Percentiles rank a stretch among this genome's conserved stretches.
phyloP scores from a whole-genome alignment of 768 basidiomycete genomes.

The Calocera cornea region DNA sequence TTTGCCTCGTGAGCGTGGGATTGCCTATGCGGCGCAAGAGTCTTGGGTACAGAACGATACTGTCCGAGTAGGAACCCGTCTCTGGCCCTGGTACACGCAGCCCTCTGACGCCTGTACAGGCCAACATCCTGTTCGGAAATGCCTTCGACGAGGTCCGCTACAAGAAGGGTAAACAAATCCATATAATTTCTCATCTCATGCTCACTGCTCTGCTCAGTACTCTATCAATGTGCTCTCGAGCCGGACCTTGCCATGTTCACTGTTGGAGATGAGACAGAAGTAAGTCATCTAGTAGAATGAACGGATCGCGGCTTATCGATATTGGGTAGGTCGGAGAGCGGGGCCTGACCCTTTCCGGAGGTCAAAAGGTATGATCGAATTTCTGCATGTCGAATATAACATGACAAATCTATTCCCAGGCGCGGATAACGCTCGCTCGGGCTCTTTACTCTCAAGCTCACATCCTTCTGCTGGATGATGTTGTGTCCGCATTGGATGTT shows the following conservation, averaged over 20 bases:
- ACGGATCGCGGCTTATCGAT: not conserved
- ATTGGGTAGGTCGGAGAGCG: constrained; percentile 24
- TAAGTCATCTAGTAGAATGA: not conserved
- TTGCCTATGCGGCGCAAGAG: constrained; percentile 27
- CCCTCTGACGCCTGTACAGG: constrained; percentile 7
- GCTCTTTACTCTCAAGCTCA: constrained; percentile 22
- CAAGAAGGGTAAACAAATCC: constrained; percentile 8
- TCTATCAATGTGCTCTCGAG: constrained; percentile 17
- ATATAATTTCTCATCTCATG: not conserved
- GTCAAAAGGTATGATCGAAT: constrained; percentile 13
- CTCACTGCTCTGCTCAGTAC: constrained; percentile 1
- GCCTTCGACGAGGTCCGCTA: constrained; percentile 24
- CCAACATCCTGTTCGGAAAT: constrained; percentile 28
- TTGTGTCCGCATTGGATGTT: constrained; percentile 16
- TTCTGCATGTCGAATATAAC: not conserved
- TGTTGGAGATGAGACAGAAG: constrained; percentile 25
- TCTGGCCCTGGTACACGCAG: not conserved
- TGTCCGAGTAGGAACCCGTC: not conserved
- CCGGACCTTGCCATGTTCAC: constrained; percentile 25
- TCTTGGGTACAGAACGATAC: constrained; percentile 26
- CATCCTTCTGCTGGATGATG: constrained; percentile 19
- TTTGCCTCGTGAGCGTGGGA: constrained; percentile 24
- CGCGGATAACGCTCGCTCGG: constrained; percentile 24
- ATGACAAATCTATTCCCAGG: no score
- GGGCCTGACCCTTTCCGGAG: constrained; percentile 21